Evolutionary conservation across 805 yeast genomes (phyloP).

Genomic region (Dipodascus albidus): DNA sequence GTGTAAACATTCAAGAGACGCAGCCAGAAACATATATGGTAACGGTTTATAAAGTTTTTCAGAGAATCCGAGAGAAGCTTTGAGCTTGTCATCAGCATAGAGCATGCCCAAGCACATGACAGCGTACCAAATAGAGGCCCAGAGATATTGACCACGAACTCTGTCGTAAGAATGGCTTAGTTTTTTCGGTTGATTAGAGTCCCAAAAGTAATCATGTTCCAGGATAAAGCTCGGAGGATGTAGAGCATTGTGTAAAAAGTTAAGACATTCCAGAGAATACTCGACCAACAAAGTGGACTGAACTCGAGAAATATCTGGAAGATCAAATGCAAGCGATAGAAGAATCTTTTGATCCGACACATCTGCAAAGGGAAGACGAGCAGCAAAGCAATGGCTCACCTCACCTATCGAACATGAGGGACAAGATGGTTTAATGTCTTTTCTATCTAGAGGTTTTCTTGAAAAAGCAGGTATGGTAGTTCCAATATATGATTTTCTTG

Average conservation of each 20-base stretch:
- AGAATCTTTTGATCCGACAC: constrained; percentile 4
- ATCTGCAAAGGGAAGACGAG: constrained; percentile 3
- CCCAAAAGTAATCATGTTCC: not conserved
- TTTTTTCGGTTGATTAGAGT: not conserved
- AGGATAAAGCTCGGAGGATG: not conserved
- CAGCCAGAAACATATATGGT: not conserved
- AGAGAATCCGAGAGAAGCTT: not conserved
- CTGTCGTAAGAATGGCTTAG: not conserved
- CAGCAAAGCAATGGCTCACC: constrained; percentile 1
- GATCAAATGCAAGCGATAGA: constrained; percentile 3
- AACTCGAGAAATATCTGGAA: not conserved
- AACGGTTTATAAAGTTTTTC: not conserved
- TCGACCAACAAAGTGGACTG: not conserved
- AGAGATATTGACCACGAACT: not conserved
- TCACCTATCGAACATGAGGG: constrained; percentile 2
- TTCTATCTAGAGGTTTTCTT: not conserved
- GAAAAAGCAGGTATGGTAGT: not conserved
- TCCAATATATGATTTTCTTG: not conserved
- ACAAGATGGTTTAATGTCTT: constrained; percentile 2
- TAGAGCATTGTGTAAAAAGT: not conserved
- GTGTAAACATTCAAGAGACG: constrained; percentile 2
- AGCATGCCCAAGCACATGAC: not conserved
- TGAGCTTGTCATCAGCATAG: not conserved
- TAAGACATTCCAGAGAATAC: not conserved
- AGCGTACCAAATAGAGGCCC: constrained; percentile 1